phyloP scores from a whole-genome alignment of 2,329 filamentous ascomycete genomes.

The Myriosclerotinia scirpicola region DNA sequence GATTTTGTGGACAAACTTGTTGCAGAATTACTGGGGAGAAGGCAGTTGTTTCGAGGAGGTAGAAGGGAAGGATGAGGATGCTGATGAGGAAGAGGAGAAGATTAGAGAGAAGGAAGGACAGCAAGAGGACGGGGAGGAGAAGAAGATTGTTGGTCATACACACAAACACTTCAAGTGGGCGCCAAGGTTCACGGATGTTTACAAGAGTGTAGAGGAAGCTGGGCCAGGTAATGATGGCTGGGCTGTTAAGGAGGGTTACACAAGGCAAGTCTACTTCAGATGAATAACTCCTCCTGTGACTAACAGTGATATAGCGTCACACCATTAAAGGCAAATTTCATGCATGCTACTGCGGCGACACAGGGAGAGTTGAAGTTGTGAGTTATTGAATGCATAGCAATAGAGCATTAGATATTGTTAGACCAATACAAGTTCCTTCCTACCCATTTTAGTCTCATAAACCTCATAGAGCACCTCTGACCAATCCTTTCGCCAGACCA shows the following conservation, averaged over 20 bases:
- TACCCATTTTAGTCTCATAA: neutral
- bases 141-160: slow-evolving; percentile 50
- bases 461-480: slow-evolving; percentile 22
- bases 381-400: slow-evolving; percentile 49
- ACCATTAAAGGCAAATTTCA: slow-evolving; percentile 89
- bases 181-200: slow-evolving; percentile 82
- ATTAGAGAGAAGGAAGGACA: slow-evolving; percentile 65
- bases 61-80: slow-evolving; percentile 62
- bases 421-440: slow-evolving; percentile 36
- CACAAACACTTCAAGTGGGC: slow-evolving; percentile 96
- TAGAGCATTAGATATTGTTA: slow-evolving; percentile 40
- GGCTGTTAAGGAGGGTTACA: slow-evolving; percentile 83
- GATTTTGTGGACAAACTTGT: slow-evolving; percentile 78
- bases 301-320: slow-evolving; percentile 65
- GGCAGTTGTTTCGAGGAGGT: slow-evolving; percentile 85
- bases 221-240: slow-evolving; percentile 87
- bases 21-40: slow-evolving; percentile 88
- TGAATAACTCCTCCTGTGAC: slow-evolving; percentile 26
- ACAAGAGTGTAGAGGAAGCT: slow-evolving; percentile 78
- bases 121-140: slow-evolving; percentile 37
- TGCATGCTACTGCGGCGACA: slow-evolving; percentile 66
- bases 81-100: slow-evolving; percentile 65
- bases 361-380: slow-evolving; percentile 78
- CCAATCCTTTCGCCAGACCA: slow-evolving; percentile 24
- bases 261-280: slow-evolving; percentile 59